Evolutionary conservation across 257 asterid species (phyloP), one percentile per base, ranked within the genome.

Genomic region (Solanum tarapatanum): DNA sequence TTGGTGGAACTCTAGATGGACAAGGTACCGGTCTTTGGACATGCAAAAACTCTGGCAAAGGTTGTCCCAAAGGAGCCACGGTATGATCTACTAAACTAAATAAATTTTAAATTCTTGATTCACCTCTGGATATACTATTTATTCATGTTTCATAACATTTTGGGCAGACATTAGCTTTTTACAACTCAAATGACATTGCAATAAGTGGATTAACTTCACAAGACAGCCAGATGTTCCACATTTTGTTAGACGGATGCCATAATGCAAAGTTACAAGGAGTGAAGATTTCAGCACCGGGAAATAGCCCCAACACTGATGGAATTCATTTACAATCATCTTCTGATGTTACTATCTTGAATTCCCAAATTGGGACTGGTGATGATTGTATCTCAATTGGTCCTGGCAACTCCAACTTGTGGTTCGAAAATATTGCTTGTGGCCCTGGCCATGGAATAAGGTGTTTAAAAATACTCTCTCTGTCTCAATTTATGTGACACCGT

Each of bases 391-490:
- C 94, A 2, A 88, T 93, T 3, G 96, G 94, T 26, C 93, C 93
- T 0, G 96, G 94, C 14, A 26, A 90, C 36, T 48, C 89, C 13
- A 89, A 90, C 26, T 64, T 94, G 74, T 86, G 89, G 92, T 89
- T 93, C n/a, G 91, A 90, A 84, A 68, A 86, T 8, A 86, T 93
- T 2, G 43, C 35, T 4, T 91, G 97, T 4, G 93, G 95, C 74
- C 95, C 95, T 0, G 95, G 97, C 19, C 97, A 94, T 16, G 95
- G 97, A 86, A 90, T 92, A 45, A 93, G 94, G 93, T 92, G 60
- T 8, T 30, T 58, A 58, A 21, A 58, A 7, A 58, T 21, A 58
- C 26, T 60, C 4, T 23, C 2, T 7, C 1, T 10, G 1, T 62
- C 14, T 51, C 8, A 48, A 51, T 51, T 51, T 37, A 37, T 37